Percentiles rank a stretch among this genome's conserved stretches.
Conservation (phyloP, 192 early-diverging fungal species). For the Helicostylum pulchrum region DNA sequence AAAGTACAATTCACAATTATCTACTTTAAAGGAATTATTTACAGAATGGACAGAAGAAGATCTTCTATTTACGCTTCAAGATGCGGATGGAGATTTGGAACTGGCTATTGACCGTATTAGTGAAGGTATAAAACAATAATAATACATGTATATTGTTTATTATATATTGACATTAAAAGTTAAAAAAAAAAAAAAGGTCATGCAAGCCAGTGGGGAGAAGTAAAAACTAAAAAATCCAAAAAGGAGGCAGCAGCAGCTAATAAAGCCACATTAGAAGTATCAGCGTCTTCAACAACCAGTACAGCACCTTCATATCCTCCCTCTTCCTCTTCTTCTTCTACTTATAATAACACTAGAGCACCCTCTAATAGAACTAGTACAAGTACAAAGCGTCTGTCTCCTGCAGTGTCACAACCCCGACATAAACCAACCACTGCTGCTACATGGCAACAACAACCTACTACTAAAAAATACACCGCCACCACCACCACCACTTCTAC, state of each 20-base stretch:
- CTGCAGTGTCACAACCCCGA: no score
- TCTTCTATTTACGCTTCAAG: constrained; percentile 80
- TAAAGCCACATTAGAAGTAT: constrained; percentile 7
- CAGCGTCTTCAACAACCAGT: constrained; percentile 4
- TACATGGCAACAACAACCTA: no score
- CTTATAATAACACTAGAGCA: constrained; percentile 1
- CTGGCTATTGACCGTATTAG: constrained; percentile 75
- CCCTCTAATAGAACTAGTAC: constrained; percentile 4
- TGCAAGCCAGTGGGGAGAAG: constrained; percentile 80
- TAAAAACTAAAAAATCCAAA: constrained; percentile 68
- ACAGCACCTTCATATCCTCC: constrained; percentile 3
- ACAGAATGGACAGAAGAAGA: constrained; percentile 90
- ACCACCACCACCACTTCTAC: no score
- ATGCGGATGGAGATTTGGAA: constrained; percentile 83
- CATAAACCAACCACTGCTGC: no score
- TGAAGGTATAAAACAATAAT: constrained; percentile 53
- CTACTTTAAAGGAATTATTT: constrained; percentile 70
- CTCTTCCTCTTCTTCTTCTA: not conserved
- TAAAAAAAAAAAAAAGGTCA: no score
- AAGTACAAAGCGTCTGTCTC: no score
- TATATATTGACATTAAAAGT: not conserved
- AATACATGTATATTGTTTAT: not conserved
- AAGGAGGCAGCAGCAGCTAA: constrained; percentile 28
- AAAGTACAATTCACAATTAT: constrained; percentile 61
- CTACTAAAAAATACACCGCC: no score